Conservation (phyloP, 2,329 filamentous ascomycete species). For the Fusarium albosuccineum region DNA sequence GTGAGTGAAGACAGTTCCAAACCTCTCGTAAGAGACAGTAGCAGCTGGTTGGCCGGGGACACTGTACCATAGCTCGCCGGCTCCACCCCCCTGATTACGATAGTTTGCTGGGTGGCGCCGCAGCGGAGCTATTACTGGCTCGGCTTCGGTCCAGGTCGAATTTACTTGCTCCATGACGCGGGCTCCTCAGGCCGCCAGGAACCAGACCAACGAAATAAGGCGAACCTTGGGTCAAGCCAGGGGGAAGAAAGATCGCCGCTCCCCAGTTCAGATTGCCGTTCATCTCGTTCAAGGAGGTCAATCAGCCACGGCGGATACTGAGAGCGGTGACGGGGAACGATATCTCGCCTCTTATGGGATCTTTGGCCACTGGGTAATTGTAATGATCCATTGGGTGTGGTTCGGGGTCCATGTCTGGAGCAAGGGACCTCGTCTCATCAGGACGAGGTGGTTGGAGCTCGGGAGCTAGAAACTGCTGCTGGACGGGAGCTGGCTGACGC, state of each 20-base stretch:
- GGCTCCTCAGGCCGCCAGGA: constrained; percentile 29
- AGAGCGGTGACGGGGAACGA: constrained; percentile 37
- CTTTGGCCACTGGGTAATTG: constrained; percentile 33
- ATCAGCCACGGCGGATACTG: constrained; percentile 29
- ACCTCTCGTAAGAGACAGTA: constrained; percentile 3
- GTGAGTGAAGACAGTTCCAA: background rate
- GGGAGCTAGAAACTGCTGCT: constrained; percentile 25
- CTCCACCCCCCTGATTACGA: constrained; percentile 39
- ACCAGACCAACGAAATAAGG: constrained; percentile 29
- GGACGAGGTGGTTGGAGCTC: constrained; percentile 38
- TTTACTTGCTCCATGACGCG: constrained; percentile 32
- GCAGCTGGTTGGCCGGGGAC: constrained; percentile 33
- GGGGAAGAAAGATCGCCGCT: constrained; percentile 19
- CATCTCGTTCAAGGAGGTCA: constrained; percentile 36
- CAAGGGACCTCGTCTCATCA: constrained; percentile 41
- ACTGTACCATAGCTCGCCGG: constrained; percentile 23
- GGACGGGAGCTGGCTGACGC: constrained; percentile 30
- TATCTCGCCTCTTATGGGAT: constrained; percentile 35
- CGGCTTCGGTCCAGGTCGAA: constrained; percentile 18
- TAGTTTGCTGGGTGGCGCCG: constrained; percentile 40
- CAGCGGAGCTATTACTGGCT: constrained; percentile 30
- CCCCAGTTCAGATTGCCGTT: constrained; percentile 27
- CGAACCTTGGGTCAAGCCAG: constrained; percentile 16
- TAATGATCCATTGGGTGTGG: constrained; percentile 14
- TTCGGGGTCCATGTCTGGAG: constrained; percentile 26